Percentiles rank a stretch among this genome's conserved stretches.
Conservation (phyloP, 108 stramenopile genomes). For the Chaetoceros tenuissimus region DNA sequence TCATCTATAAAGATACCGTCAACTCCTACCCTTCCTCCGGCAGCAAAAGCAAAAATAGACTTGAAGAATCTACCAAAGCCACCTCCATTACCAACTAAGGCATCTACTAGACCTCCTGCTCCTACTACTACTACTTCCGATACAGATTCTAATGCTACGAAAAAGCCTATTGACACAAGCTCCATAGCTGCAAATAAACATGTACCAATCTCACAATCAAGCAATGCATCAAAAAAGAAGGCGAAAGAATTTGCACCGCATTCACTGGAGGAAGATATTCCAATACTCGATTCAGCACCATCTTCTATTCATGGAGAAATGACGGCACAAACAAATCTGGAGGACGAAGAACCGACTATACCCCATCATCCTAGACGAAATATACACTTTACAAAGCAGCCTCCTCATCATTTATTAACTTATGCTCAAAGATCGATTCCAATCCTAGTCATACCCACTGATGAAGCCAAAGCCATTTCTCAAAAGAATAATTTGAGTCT, state of each 20-base stretch:
- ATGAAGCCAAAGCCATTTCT: slow-evolving; percentile 52
- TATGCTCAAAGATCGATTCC: slow-evolving; percentile 58
- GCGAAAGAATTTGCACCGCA: no score
- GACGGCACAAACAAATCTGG: no score
- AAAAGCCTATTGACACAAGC: no score
- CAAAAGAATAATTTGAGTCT: slow-evolving; percentile 65
- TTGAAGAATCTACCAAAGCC: not conserved
- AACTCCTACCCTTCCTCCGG: not conserved
- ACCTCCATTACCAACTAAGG: not conserved
- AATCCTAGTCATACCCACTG: slow-evolving; percentile 64
- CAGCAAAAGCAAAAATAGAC: not conserved
- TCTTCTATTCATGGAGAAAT: no score
- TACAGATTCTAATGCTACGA: no score
- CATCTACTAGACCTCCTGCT: no score
- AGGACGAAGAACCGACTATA: not conserved
- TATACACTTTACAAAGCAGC: not conserved
- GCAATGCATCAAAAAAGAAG: no score
- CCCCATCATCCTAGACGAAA: not conserved
- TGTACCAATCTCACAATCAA: no score
- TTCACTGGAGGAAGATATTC: no score
- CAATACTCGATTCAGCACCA: no score
- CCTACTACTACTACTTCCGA: no score
- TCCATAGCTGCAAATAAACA: no score
- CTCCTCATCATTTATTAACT: slow-evolving; percentile 22
- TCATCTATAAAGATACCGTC: not conserved